Evolutionary conservation across 257 asterid genomes (phyloP).

Genomic region (Catharanthus roseus): DNA sequence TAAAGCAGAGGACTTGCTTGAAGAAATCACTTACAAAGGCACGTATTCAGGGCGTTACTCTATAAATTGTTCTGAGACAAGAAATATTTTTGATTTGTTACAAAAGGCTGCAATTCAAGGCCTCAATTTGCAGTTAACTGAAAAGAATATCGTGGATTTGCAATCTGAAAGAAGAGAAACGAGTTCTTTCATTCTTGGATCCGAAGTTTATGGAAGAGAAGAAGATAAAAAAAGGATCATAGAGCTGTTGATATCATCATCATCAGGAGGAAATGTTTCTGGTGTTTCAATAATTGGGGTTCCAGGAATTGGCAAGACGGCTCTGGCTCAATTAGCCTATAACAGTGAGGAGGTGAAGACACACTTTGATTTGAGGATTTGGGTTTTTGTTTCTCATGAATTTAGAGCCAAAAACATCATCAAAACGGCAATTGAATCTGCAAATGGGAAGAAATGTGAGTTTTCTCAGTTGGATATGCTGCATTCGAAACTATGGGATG

Average conservation of each 20-base stretch:
- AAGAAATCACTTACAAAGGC: neutral
- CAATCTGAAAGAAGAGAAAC: conserved; percentile 24
- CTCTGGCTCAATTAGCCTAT: conserved; percentile 23
- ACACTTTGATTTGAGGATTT: conserved; percentile 15
- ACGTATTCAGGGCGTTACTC: neutral
- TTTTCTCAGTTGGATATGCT: conserved; percentile 1
- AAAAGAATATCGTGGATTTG: neutral
- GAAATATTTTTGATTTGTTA: neutral
- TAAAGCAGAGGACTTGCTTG: conserved; percentile 30
- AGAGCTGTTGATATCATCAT: neutral
- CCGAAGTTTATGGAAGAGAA: conserved; percentile 23
- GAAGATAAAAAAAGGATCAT: conserved; percentile 24
- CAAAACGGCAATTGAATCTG: neutral
- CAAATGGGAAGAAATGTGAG: conserved; percentile 7
- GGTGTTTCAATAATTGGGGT: conserved; percentile 18
- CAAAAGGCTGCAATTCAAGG: neutral
- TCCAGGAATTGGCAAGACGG: conserved; percentile 27
- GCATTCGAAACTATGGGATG: conserved; percentile 8
- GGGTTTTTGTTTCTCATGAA: neutral
- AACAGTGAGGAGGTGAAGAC: conserved; percentile 15
- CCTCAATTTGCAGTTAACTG: neutral
- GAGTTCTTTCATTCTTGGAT: conserved; percentile 21
- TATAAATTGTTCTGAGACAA: neutral
- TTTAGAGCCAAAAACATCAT: conserved; percentile 8
- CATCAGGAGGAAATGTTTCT: neutral